Percentiles rank a stretch among this genome's conserved stretches.
Evolutionary conservation across 2,329 filamentous ascomycete genomes (phyloP).

Genomic region (Fusarium papillatum): DNA sequence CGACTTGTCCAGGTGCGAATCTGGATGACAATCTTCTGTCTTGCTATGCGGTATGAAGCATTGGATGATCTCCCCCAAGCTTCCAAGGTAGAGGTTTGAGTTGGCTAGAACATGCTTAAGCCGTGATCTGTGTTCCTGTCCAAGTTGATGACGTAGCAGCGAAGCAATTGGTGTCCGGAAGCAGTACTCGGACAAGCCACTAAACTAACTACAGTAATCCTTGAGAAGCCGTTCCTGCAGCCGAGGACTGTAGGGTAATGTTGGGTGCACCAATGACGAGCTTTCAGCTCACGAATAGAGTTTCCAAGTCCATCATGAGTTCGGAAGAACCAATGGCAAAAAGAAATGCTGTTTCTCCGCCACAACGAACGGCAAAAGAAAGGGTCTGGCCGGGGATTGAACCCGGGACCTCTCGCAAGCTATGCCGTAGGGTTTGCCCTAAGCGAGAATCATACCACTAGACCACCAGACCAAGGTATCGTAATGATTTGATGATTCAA

Average conservation of each 20-base stretch:
- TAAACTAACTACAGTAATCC: not conserved
- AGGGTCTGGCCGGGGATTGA: slow-evolving; percentile 61
- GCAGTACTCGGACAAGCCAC: not conserved
- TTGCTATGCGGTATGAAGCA: not conserved
- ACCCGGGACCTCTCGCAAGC: slow-evolving; percentile 61
- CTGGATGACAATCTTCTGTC: not conserved
- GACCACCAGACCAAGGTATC: slow-evolving; percentile 62
- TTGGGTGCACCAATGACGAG: not conserved
- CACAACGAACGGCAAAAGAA: slow-evolving; percentile 33
- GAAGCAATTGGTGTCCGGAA: not conserved
- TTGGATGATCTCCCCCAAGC: not conserved
- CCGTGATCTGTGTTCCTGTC: not conserved
- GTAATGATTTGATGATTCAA: not conserved
- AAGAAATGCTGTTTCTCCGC: not conserved
- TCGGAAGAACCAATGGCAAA: not conserved
- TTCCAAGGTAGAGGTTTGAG: not conserved
- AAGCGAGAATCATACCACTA: slow-evolving; percentile 82
- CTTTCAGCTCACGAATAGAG: not conserved
- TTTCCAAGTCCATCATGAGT: not conserved
- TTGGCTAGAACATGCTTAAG: not conserved
- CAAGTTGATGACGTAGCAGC: not conserved
- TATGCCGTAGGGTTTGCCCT: slow-evolving; percentile 61
- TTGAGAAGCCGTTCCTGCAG: not conserved
- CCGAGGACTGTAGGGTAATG: not conserved
- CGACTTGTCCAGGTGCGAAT: not conserved